Percentiles rank a stretch among this genome's conserved stretches.
Conservation (phyloP, 768 basidiomycete species). For the Erythrobasidium yunnanense region DNA sequence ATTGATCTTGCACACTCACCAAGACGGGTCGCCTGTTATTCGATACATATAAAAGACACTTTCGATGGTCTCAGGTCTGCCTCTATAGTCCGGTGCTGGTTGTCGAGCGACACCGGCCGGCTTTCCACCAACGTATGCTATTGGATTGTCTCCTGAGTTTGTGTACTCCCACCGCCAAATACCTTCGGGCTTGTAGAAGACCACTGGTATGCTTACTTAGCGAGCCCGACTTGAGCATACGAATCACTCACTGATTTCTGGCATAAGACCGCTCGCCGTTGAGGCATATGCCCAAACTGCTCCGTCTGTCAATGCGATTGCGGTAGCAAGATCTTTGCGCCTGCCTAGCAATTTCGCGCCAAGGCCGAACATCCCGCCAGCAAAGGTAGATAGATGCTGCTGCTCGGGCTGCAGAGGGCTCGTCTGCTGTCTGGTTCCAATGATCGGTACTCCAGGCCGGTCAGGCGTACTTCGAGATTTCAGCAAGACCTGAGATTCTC, state of each 20-base stretch:
- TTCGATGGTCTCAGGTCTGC: slow-evolving; percentile 45
- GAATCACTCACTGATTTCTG: slow-evolving; percentile 25
- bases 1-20: slow-evolving; percentile 38
- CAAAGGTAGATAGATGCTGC: slow-evolving; percentile 40
- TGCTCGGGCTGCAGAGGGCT: not conserved
- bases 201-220: not conserved
- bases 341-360: slow-evolving; percentile 42
- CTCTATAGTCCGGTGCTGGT: not conserved
- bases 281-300: slow-evolving; percentile 42
- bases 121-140: not conserved
- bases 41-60: slow-evolving; percentile 43
- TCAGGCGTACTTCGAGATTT: slow-evolving; percentile 28
- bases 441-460: slow-evolving; percentile 35
- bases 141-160: not conserved
- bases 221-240: not conserved
- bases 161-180: slow-evolving; percentile 8
- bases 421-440: not conserved
- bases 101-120: not conserved
- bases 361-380: slow-evolving; percentile 46
- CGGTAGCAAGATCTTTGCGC: slow-evolving; percentile 39
- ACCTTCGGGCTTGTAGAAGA: slow-evolving; percentile 28
- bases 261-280: slow-evolving; percentile 33
- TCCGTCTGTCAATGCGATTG: slow-evolving; percentile 40
- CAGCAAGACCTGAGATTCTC: too few species aligned
- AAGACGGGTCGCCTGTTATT: slow-evolving; percentile 44